Percentiles rank a stretch among this genome's conserved stretches.
These are phyloP conservation scores for Cutaneotrichosporon cyanovorans DNA, from an alignment of 1,284 basidiomycete species.

Conservation along the genomic window DNA sequence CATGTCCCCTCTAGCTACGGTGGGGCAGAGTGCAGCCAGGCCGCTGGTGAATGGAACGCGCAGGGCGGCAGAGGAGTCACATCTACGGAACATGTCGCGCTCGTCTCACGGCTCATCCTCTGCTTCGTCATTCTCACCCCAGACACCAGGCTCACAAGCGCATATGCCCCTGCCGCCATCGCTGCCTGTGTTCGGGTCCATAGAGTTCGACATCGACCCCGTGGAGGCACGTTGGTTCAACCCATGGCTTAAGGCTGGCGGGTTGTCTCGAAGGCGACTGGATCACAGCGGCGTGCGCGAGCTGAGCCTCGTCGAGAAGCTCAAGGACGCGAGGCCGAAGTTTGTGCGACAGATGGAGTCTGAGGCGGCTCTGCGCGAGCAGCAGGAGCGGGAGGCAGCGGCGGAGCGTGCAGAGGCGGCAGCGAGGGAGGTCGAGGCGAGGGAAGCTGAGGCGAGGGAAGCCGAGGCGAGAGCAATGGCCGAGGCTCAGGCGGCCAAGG, in stretches of 20 bases:
- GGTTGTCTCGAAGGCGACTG: conserved; percentile 1
- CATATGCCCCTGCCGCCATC: background rate
- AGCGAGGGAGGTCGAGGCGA: background rate
- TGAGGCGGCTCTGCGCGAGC: conserved; percentile 2
- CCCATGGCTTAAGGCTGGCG: conserved; percentile 23
- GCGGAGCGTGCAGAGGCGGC: background rate
- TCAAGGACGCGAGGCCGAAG: conserved; percentile 23
- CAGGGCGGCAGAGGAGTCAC: too few relatives aligned
- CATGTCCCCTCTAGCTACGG: conserved; percentile 20
- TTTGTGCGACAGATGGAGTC: conserved; percentile 28
- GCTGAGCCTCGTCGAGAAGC: conserved; percentile 27
- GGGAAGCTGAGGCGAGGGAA: conserved; percentile 10
- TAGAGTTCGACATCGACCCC: conserved; percentile 43
- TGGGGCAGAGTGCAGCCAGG: conserved; percentile 4
- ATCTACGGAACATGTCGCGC: background rate
- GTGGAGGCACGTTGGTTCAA: conserved; percentile 36
- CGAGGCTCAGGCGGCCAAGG: conserved; percentile 25
- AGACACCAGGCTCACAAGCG: conserved; percentile 19
- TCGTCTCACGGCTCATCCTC: conserved; percentile 12
- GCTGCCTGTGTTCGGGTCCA: conserved; percentile 34
- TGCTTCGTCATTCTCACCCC: conserved; percentile 15
- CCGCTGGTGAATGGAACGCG: background rate
- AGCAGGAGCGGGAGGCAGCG: background rate
- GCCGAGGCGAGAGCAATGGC: conserved; percentile 34
- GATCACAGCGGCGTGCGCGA: conserved; percentile 22